A percentile compares a stretch with the other conserved stretches of the same genome.
phyloP scores from a whole-genome alignment of 2,329 filamentous ascomycete genomes.

The Stagonosporopsis tanaceti region DNA sequence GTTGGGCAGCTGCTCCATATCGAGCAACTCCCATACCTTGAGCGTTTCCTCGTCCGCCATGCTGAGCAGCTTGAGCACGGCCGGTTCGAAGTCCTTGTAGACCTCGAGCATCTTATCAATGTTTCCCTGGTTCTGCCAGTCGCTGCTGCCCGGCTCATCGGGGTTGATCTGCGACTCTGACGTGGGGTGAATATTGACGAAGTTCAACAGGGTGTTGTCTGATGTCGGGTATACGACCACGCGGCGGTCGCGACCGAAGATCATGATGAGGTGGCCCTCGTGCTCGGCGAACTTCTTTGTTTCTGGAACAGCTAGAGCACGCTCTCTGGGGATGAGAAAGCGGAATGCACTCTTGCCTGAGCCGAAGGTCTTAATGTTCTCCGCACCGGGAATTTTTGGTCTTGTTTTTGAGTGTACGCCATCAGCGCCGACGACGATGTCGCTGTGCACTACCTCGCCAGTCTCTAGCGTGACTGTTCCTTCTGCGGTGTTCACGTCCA shows the following conservation, averaged over 20 bases:
- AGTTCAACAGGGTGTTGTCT: constrained; percentile 59
- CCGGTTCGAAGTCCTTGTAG: constrained; percentile 49
- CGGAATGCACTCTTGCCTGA: constrained; percentile 66
- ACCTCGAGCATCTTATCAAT: constrained; percentile 52
- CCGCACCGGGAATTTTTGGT: constrained; percentile 33
- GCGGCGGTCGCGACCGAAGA: constrained; percentile 53
- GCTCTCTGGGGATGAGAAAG: constrained; percentile 61
- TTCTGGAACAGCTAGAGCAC: constrained; percentile 50
- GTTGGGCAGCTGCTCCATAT: constrained; percentile 66
- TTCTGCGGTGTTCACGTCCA: constrained; percentile 51
- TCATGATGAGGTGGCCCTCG: constrained; percentile 55
- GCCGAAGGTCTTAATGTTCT: constrained; percentile 50
- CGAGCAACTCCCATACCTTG: constrained; percentile 53
- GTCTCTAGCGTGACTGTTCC: constrained; percentile 42
- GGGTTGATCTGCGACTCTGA: constrained; percentile 35
- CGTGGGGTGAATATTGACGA: constrained; percentile 53
- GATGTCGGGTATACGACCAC: constrained; percentile 59
- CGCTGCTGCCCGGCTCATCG: constrained; percentile 23
- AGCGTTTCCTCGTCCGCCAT: constrained; percentile 50
- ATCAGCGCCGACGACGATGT: constrained; percentile 64
- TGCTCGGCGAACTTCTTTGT: constrained; percentile 50
- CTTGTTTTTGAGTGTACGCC: constrained; percentile 58
- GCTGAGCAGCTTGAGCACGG: constrained; percentile 46
- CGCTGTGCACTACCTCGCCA: constrained; percentile 55
- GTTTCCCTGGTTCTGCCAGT: constrained; percentile 51